Evolutionary conservation across 768 basidiomycete species (phyloP).

Genomic region (Leccinum uliginosum): DNA sequence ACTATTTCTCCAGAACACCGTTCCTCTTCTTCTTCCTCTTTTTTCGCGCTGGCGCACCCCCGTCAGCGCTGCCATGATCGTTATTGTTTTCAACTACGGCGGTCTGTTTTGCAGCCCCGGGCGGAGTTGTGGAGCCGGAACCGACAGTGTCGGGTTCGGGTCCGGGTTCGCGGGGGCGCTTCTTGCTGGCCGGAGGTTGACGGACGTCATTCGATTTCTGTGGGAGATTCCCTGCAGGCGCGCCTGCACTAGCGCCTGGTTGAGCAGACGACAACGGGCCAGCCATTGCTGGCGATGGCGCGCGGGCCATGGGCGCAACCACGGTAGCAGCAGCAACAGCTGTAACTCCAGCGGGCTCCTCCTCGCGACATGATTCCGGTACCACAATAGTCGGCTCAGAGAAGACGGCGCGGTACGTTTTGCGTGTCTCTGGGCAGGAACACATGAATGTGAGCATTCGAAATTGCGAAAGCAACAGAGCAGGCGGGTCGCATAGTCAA

Average conservation of each 20-base stretch:
- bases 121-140: neutral
- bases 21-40: constrained; percentile 18
- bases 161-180: constrained; percentile 21
- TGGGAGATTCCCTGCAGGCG: neutral
- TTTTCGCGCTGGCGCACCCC: constrained; percentile 16
- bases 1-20: constrained; percentile 2
- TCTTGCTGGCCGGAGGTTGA: constrained; percentile 5
- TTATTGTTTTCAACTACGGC: neutral
- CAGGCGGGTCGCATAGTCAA: neutral
- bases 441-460: neutral
- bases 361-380: constrained; percentile 18
- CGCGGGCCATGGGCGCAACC: neutral
- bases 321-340: neutral
- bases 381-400: constrained; percentile 70
- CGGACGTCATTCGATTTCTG: neutral
- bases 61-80: neutral
- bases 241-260: neutral
- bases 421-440: constrained; percentile 59
- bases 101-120: neutral
- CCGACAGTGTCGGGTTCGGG: neutral
- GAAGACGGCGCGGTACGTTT: constrained; percentile 74
- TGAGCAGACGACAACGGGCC: neutral
- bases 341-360: neutral
- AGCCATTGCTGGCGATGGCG: neutral
- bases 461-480: neutral